A percentile compares a stretch with the other conserved stretches of the same genome.
These are phyloP conservation scores for Hyparrhenia diplandra DNA, from an alignment of 176 grass and related monocot genomes.

Conservation along the genomic window DNA sequence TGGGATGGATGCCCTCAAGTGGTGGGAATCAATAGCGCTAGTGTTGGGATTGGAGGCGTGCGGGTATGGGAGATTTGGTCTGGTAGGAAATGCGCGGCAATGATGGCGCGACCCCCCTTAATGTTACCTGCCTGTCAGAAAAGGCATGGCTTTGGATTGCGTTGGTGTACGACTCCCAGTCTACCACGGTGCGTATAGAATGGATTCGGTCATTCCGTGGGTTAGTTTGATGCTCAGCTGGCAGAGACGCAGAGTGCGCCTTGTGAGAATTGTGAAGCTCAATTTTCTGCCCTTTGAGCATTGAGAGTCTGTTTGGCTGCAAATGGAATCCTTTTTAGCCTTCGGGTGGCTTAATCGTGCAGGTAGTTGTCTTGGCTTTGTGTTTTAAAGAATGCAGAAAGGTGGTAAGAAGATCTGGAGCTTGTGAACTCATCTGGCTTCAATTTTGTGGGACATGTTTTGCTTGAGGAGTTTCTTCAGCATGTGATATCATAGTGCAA, in stretches of 20 bases:
- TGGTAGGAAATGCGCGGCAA: constrained; percentile 18
- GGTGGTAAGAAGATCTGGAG: background rate
- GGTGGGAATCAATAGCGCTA: constrained; percentile 7
- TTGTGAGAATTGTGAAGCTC: background rate
- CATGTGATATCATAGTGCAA: background rate
- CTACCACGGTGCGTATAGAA: background rate
- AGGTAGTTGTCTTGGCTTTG: constrained; percentile 1
- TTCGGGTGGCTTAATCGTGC: background rate
- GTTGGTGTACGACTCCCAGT: background rate
- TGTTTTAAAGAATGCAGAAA: constrained; percentile 6
- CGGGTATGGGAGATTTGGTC: background rate
- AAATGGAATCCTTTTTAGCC: background rate
- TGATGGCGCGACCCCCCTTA: background rate
- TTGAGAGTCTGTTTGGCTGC: constrained; percentile 1
- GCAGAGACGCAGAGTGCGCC: background rate
- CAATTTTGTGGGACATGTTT: too few species aligned
- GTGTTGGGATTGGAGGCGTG: constrained; percentile 16
- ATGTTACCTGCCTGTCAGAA: background rate
- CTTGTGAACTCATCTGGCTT: too few species aligned
- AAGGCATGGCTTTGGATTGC: background rate
- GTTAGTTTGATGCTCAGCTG: background rate
- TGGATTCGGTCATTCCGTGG: background rate
- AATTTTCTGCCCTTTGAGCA: background rate
- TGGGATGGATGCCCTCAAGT: background rate
- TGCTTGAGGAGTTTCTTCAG: background rate